Evolutionary conservation across 176 grass and related monocot species (phyloP), one percentile per base, ranked within the genome.

Genomic region (Carex pumila): DNA sequence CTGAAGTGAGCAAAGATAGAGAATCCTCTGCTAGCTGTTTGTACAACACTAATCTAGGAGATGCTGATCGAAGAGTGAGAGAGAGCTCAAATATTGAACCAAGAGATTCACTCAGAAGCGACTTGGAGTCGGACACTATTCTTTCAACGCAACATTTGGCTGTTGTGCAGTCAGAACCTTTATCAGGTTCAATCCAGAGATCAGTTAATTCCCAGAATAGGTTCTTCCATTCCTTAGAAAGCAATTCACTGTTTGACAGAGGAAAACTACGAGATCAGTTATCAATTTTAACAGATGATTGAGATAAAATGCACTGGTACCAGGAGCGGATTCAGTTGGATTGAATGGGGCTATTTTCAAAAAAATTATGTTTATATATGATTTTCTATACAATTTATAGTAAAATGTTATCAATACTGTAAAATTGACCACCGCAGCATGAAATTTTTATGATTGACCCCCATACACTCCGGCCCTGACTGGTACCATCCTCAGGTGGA

Each of bases 11-110:
- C n/a, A 84, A 87, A 87, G 95, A 89, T 43, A 98, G 86, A 67
- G 93, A 92, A 22, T 95, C 96, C 85, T 98, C 88, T 32, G 96
- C 96, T 67, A 98, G 85, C 85, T 98, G 89, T 79, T 53, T 89
- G 29, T 98, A 92, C 18, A 98, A 88, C 52, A 95, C 89, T 89
- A 98, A 81, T 86, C 91, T 91, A 54, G 96, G 93, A 41, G 93
- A 98, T 69, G 96, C 86, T 36, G 92, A 93, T 89, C 96, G 88
- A 87, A 98, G 96, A 79, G 89, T 89, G 87, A 98, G 89, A 90
- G 96, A 95, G 60, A 98, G 91, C 70, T 95, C 96, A 83, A 98
- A 95, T 82, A 98, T 75, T 65, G 88, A 90, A 87, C 89, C 85
- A 36, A 98, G 83, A 47, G 88, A 85, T 62, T 91, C 85, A 11